These are phyloP conservation scores for Globisporangium nagaii DNA, from an alignment of 352 stramenopile species.

Conservation along the genomic window DNA sequence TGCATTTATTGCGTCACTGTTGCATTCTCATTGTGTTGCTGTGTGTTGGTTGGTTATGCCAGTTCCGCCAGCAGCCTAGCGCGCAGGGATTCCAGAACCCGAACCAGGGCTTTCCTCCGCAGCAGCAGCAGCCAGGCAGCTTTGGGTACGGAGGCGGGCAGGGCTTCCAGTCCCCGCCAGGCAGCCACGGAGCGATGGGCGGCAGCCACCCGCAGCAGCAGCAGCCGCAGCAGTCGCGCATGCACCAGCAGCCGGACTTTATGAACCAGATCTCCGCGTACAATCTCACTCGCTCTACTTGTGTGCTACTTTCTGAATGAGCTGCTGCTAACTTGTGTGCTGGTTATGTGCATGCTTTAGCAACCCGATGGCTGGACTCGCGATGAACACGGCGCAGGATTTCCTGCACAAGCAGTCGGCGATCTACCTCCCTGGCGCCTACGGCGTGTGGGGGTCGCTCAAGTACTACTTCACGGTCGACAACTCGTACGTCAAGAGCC, in stretches of 20 bases:
- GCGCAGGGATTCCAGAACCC: slow-evolving; percentile 19
- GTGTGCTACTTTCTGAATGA: too few species aligned
- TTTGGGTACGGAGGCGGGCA: slow-evolving; percentile 9
- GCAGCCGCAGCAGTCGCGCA: slow-evolving; percentile 12
- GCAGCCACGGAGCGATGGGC: slow-evolving; percentile 8
- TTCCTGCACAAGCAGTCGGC: slow-evolving; percentile 81
- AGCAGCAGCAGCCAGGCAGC: slow-evolving; percentile 17
- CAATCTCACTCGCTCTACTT: too few species aligned
- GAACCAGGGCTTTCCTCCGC: slow-evolving; percentile 6
- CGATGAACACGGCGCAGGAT: slow-evolving; percentile 81
- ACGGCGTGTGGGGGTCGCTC: slow-evolving; percentile 71
- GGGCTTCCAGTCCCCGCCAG: slow-evolving; percentile 14
- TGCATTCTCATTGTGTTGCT: background rate
- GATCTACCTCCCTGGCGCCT: slow-evolving; percentile 73
- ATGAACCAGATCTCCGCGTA: slow-evolving; percentile 75
- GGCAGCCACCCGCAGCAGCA: slow-evolving; percentile 13
- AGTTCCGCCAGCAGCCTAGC: slow-evolving; percentile 29
- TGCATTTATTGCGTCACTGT: background rate
- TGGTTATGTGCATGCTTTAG: slow-evolving; percentile 15
- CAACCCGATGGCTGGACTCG: slow-evolving; percentile 81
- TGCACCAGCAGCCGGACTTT: slow-evolving; percentile 46
- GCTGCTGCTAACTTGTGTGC: background rate
- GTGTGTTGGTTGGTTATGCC: background rate
- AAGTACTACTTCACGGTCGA: slow-evolving; percentile 91
- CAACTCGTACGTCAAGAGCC: slow-evolving; percentile 87